Evolutionary conservation across 2,329 filamentous ascomycete species (phyloP).

Genomic region (Fusarium subtropicale): DNA sequence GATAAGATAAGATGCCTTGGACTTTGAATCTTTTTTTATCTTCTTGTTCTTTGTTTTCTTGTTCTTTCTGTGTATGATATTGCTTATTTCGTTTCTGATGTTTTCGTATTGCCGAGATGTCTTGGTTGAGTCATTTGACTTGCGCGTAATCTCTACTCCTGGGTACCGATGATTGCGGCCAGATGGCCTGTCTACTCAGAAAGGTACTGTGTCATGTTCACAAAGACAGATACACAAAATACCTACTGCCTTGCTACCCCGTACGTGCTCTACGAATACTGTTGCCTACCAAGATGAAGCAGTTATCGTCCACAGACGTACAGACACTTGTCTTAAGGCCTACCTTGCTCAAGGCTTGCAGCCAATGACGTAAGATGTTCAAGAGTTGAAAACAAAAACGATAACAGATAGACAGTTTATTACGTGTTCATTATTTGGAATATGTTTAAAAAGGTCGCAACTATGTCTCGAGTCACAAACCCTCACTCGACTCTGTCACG

Average conservation of each 20-base stretch:
- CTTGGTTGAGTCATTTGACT: not conserved
- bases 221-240: not conserved
- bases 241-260: no score
- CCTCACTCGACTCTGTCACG: constrained; percentile 26
- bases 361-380: constrained; percentile 1
- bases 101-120: not conserved
- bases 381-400: not conserved
- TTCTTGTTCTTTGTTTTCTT: not conserved
- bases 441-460: constrained; percentile 12
- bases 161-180: not conserved
- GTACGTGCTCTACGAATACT: not conserved
- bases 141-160: not conserved
- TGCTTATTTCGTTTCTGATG: not conserved
- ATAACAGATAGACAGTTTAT: not conserved
- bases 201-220: no score
- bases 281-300: constrained; percentile 12
- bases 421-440: constrained; percentile 4
- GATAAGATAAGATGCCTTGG: not conserved
- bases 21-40: not conserved
- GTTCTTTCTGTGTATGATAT: not conserved
- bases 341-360: not conserved
- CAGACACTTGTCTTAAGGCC: constrained; percentile 22
- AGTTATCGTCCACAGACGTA: not conserved
- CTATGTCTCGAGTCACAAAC: not conserved
- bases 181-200: not conserved